Percentiles rank a stretch among this genome's conserved stretches.
Conservation (phyloP, 495 filamentous ascomycete species). For the Penicillium subrubescens region DNA sequence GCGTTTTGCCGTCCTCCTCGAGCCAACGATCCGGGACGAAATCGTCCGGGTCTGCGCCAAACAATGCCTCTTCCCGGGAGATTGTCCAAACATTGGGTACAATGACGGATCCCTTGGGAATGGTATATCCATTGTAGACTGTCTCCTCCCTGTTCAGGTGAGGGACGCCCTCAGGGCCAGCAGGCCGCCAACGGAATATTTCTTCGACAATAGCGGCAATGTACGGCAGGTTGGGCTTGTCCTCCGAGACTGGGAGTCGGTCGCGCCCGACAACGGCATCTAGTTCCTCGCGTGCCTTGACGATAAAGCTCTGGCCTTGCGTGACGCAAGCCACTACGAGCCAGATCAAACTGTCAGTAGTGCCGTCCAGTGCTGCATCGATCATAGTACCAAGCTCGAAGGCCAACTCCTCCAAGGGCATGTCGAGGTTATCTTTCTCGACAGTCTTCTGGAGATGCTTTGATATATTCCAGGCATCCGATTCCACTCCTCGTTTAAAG, state of each 20-base stretch:
- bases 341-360: slow-evolving; percentile 16
- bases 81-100: slow-evolving; percentile 9
- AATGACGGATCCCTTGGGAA: slow-evolving; percentile 1
- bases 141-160: neutral
- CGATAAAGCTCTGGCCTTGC: slow-evolving; percentile 4
- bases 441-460: slow-evolving; percentile 11
- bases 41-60: slow-evolving; percentile 19
- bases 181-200: slow-evolving; percentile 53
- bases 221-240: slow-evolving; percentile 48
- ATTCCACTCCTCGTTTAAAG: neutral
- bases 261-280: neutral
- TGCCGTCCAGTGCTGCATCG: slow-evolving; percentile 24
- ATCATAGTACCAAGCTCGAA: slow-evolving; percentile 27
- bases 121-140: neutral
- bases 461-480: slow-evolving; percentile 11
- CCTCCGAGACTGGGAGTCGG: slow-evolving; percentile 30
- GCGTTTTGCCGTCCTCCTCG: slow-evolving; percentile 16
- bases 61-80: slow-evolving; percentile 13
- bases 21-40: no score
- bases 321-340: slow-evolving; percentile 24
- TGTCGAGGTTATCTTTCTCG: slow-evolving; percentile 10
- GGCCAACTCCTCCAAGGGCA: slow-evolving; percentile 20
- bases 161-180: slow-evolving; percentile 39
- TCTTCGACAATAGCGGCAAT: slow-evolving; percentile 54
- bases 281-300: neutral